Evolutionary conservation across 2,329 filamentous ascomycete genomes (phyloP).

Genomic region (Endothia cerciana): DNA sequence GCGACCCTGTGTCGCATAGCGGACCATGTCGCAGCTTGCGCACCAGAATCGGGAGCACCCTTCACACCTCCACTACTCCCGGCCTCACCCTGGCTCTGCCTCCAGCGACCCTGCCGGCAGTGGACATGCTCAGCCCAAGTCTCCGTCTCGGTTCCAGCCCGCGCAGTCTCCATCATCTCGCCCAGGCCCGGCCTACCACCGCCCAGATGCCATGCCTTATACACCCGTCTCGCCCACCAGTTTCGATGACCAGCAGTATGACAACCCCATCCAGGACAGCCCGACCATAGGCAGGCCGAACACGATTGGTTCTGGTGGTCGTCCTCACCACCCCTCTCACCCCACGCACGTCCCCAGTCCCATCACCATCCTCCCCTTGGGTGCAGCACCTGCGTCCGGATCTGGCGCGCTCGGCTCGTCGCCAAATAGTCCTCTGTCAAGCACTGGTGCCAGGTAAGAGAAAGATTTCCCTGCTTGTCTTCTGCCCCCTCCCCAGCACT

Average conservation of each 20-base stretch:
- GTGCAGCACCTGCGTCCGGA: constrained; percentile 32
- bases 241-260: constrained; percentile 28
- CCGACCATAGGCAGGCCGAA: constrained; percentile 50
- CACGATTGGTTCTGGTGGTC: constrained; percentile 1
- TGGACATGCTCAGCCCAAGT: constrained; percentile 14
- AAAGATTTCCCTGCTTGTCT: not conserved
- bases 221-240: constrained; percentile 26
- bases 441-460: constrained; percentile 33
- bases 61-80: constrained; percentile 37
- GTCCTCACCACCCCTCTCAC: constrained; percentile 20
- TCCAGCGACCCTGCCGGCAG: not conserved
- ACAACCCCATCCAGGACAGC: constrained; percentile 46
- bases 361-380: constrained; percentile 35
- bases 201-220: constrained; percentile 22
- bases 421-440: constrained; percentile 27
- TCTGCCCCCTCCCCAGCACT: not conserved
- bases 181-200: constrained; percentile 24
- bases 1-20: constrained; percentile 40
- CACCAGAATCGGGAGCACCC: constrained; percentile 49
- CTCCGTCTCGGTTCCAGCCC: constrained; percentile 27
- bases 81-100: constrained; percentile 24
- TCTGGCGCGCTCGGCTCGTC: constrained; percentile 20
- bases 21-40: constrained; percentile 58
- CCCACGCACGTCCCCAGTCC: constrained; percentile 31
- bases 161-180: constrained; percentile 21